Base-by-base conservation (phyloP, 202 grass and related monocot genomes). In the Digitaria exilis region DNA sequence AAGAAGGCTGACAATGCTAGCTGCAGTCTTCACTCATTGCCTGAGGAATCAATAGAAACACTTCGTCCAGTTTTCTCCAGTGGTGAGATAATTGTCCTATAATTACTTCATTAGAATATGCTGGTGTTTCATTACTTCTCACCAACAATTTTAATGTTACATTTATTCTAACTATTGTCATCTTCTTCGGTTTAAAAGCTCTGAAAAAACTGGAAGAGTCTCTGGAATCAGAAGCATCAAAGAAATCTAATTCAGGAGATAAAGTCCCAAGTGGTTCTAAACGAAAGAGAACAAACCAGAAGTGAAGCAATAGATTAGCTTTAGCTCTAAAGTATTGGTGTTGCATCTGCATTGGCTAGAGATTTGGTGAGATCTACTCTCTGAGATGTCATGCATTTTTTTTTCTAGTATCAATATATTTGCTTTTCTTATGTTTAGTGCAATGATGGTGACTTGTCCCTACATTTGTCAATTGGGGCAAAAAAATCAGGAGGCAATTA, bases 121-220 rank as follows among this genome's bases (percentile, higher is more conserved):
- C 30, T 59, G 26, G 1, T 64, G 16, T 81, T 25, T 59, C 69
- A 37, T 73, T 76, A 55, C 24, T 58, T 87, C 19, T 77, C 59
- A 54, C 25, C 49, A 34, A 28, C 65, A 9, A 35, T 37, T 42
- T 52, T 73, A 34, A 39, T 65, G 24, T 35, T 81, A 13, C 30
- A 74, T 84, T 49, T 13, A 41, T 77, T 86, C 42, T 86, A 56
- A 78, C 48, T 39, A 0, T 48, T 65, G 4, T 28, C 11, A 41
- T 84, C 57, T 48, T 76, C 56, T 52, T 76, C 8, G 57, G 9
- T 77, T 60, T 72, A 76, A 88, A 52, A 94, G 95, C 90, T 80
- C 76, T 97, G 76, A 81, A 91, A 74, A 97, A 97, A 80, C 78
- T 94, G 67, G 88, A 97, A 84, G 82, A 86, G 29, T 87, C 68